phyloP scores from a whole-genome alignment of 257 asterid genomes.

The Solanum acaule region DNA sequence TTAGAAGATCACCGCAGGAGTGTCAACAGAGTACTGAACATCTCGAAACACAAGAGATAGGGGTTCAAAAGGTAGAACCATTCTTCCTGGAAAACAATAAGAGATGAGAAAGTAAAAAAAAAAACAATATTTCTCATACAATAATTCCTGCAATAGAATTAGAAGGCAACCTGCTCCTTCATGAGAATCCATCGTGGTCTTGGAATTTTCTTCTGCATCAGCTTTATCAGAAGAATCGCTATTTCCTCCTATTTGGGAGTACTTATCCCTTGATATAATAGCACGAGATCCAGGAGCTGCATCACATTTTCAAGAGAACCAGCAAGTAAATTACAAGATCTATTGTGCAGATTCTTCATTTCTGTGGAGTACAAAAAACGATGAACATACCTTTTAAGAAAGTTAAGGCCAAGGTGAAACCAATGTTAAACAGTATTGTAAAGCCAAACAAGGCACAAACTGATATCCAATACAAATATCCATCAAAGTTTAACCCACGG shows the following conservation, averaged over 20 bases:
- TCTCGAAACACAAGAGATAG: slow-evolving; percentile 36
- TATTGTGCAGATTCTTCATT: not conserved
- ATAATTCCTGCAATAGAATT: not conserved
- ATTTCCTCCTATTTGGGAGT: slow-evolving; percentile 26
- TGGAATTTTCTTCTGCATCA: not conserved
- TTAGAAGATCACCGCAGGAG: slow-evolving; percentile 33
- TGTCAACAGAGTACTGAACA: slow-evolving; percentile 41
- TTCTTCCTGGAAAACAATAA: slow-evolving; percentile 27
- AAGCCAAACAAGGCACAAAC: slow-evolving; percentile 48
- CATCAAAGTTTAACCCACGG: slow-evolving; percentile 44
- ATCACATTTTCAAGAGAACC: slow-evolving; percentile 6
- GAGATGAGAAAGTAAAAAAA: not conserved
- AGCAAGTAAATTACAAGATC: not conserved
- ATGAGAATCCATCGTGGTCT: not conserved
- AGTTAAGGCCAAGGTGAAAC: slow-evolving; percentile 45
- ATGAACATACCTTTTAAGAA: slow-evolving; percentile 40
- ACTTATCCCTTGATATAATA: slow-evolving; percentile 48
- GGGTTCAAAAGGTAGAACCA: slow-evolving; percentile 67
- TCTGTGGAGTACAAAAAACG: not conserved
- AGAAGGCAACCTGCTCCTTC: not conserved
- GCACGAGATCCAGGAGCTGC: slow-evolving; percentile 66
- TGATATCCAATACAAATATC: slow-evolving; percentile 45
- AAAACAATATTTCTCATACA: not conserved
- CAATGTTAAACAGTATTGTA: slow-evolving; percentile 37
- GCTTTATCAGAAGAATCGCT: slow-evolving; percentile 10